Percentiles rank a stretch among this genome's conserved stretches.
These are phyloP conservation scores for Leccinum pallidistipes DNA, from an alignment of 1,284 basidiomycete genomes.

Conservation along the genomic window DNA sequence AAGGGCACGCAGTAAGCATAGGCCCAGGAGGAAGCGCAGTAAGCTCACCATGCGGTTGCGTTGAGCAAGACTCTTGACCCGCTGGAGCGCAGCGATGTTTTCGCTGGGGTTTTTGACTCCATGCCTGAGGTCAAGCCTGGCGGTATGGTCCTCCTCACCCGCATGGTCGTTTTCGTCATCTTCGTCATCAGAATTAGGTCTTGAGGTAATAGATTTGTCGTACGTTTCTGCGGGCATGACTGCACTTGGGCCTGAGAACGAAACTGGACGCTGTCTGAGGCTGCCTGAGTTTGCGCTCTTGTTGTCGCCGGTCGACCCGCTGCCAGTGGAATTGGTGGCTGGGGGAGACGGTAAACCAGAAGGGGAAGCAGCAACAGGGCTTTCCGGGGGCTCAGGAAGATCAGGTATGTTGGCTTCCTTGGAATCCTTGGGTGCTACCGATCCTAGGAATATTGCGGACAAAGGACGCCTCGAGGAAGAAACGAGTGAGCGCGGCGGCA, in stretches of 20 bases:
- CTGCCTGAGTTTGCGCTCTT: conserved; percentile 52
- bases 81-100: conserved; percentile 58
- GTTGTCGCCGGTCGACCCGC: conserved; percentile 68
- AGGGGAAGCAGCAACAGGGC: conserved; percentile 47
- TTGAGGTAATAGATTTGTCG: conserved; percentile 29
- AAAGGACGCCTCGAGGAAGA: conserved; percentile 38
- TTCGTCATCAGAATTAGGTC: conserved; percentile 41
- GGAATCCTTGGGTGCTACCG: conserved; percentile 33
- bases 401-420: conserved; percentile 49
- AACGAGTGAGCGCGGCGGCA: conserved; percentile 37
- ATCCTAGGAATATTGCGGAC: conserved; percentile 37
- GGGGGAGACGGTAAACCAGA: conserved; percentile 77
- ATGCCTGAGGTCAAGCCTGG: conserved; percentile 51
- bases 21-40: conserved; percentile 9
- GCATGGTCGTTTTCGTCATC: conserved; percentile 66
- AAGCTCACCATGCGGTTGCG: conserved; percentile 65
- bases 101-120: conserved; percentile 43
- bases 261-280: conserved; percentile 41
- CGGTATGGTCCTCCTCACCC: conserved; percentile 64
- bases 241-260: conserved; percentile 26
- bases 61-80: conserved; percentile 67
- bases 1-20: conserved; percentile 21
- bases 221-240: conserved; percentile 38
- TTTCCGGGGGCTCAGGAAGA: conserved; percentile 65
- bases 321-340: conserved; percentile 78